Evolutionary conservation across 2,329 filamentous ascomycete genomes (phyloP).

Genomic region (Penicillium digitatum): DNA sequence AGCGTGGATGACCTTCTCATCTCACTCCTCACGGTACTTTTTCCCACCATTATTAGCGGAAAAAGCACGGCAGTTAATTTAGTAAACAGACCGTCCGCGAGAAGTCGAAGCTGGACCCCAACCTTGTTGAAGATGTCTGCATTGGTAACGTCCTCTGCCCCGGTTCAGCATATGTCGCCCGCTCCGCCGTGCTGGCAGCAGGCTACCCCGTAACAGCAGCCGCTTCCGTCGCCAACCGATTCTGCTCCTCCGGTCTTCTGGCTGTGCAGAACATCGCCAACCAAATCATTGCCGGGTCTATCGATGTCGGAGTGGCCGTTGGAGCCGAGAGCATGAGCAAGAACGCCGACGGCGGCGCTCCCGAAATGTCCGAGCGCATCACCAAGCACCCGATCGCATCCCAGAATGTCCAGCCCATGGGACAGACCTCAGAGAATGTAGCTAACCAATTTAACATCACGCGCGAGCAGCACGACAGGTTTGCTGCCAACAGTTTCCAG

Average conservation of each 20-base stretch:
- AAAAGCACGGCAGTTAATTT: not conserved
- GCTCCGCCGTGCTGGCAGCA: constrained; percentile 78
- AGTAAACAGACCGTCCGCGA: constrained; percentile 60
- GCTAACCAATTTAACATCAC: constrained; percentile 70
- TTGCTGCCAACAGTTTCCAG: constrained; percentile 79
- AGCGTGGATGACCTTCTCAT: constrained; percentile 35
- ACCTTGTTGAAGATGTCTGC: constrained; percentile 80
- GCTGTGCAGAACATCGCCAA: constrained; percentile 89
- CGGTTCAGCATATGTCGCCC: constrained; percentile 82
- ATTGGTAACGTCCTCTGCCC: constrained; percentile 86
- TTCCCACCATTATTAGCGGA: not conserved
- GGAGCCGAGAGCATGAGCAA: constrained; percentile 91
- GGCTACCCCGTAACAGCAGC: constrained; percentile 78
- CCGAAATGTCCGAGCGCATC: constrained; percentile 78
- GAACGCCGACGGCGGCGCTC: constrained; percentile 75
- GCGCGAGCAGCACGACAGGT: constrained; percentile 71
- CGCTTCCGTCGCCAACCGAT: constrained; percentile 78
- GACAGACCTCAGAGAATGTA: constrained; percentile 86
- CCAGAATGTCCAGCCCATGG: constrained; percentile 94
- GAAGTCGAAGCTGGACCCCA: constrained; percentile 80
- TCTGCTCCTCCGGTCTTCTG: constrained; percentile 86
- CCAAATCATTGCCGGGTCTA: constrained; percentile 82
- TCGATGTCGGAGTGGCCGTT: constrained; percentile 83
- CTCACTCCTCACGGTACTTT: constrained; percentile 36
- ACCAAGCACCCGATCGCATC: constrained; percentile 70